Conservation (phyloP, 2,329 filamentous ascomycete genomes). For the Fusarium duplospermum region DNA sequence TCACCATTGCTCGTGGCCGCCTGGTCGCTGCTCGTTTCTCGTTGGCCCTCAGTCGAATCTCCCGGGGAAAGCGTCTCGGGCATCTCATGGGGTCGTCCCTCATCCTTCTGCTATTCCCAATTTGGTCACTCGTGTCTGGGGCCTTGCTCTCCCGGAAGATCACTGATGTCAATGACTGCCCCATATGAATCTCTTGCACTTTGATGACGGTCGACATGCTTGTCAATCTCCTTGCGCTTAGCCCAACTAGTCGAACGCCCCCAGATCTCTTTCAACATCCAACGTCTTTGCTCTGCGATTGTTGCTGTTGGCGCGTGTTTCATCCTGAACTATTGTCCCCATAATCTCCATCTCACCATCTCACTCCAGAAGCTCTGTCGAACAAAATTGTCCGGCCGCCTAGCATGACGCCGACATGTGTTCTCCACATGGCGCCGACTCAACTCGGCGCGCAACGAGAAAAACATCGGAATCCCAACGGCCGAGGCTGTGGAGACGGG, state of each 20-base stretch:
- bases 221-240: constrained; percentile 32
- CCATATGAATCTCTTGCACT: constrained; percentile 10
- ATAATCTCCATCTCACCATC: constrained; percentile 34
- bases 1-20: background rate
- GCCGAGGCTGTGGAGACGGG: constrained; percentile 21
- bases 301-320: constrained; percentile 32
- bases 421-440: constrained; percentile 42
- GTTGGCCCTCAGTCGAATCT: constrained; percentile 33
- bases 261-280: background rate
- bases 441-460: constrained; percentile 37
- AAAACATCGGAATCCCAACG: constrained; percentile 21
- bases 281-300: background rate
- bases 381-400: constrained; percentile 30
- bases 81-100: constrained; percentile 14
- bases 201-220: constrained; percentile 35
- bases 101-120: constrained; percentile 30
- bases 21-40: constrained; percentile 25
- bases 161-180: constrained; percentile 41
- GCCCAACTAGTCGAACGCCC: constrained; percentile 10
- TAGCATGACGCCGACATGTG: constrained; percentile 11
- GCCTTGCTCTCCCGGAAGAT: constrained; percentile 34
- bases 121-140: constrained; percentile 38
- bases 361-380: constrained; percentile 35
- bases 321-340: constrained; percentile 34
- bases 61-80: constrained; percentile 33